Evolutionary conservation across 108 stramenopile species (phyloP).

Genomic region (Nannochloropsis gaditana): DNA sequence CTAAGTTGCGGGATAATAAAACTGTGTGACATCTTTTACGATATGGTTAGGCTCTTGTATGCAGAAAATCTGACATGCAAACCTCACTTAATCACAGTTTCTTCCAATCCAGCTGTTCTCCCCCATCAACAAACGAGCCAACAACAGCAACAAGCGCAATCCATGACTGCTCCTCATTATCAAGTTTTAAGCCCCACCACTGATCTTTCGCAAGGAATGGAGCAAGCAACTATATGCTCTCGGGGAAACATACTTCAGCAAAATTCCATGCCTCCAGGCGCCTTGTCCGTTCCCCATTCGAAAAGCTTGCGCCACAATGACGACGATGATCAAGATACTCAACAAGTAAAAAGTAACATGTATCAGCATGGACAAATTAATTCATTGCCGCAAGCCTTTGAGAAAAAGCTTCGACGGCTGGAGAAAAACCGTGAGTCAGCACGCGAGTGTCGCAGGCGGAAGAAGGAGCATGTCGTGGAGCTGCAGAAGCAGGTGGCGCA

Average conservation of each 20-base stretch:
- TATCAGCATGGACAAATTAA: constrained; percentile 4
- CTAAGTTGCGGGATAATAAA: too few species aligned
- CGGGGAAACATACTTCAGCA: too few species aligned
- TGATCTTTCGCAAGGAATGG: too few species aligned
- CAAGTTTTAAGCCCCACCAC: too few species aligned
- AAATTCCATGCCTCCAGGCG: too few species aligned
- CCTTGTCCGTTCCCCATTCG: too few species aligned
- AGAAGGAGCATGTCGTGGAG: constrained; percentile 71
- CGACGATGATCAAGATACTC: constrained; percentile 2
- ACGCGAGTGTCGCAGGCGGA: constrained; percentile 67
- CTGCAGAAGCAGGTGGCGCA: constrained; percentile 69
- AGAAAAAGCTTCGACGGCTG: constrained; percentile 71
- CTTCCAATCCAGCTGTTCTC: background rate
- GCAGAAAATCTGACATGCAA: too few species aligned
- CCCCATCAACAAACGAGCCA: background rate
- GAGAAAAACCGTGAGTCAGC: constrained; percentile 78
- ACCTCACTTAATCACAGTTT: background rate
- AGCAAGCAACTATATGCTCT: too few species aligned
- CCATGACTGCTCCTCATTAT: too few species aligned
- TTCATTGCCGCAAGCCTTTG: constrained; percentile 28
- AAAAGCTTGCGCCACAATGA: background rate
- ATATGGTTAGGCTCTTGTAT: too few species aligned
- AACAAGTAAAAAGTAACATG: background rate
- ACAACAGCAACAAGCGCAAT: background rate
- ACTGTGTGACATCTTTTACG: too few species aligned